These are phyloP conservation scores for Wickerhamomyces queroliae DNA, from an alignment of 805 yeast genomes.

Conservation along the genomic window DNA sequence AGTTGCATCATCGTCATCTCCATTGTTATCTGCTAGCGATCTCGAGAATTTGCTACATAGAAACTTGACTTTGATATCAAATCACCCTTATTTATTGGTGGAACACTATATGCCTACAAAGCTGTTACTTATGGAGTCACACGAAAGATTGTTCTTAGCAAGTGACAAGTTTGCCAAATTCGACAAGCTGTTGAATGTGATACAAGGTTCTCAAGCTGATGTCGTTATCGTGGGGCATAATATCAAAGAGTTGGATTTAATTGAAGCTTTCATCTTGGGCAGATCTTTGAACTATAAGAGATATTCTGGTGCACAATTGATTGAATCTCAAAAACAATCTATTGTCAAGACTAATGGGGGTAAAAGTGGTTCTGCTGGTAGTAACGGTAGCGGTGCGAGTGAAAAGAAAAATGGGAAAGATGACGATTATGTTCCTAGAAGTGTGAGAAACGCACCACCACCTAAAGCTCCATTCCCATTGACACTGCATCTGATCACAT, in stretches of 20 bases:
- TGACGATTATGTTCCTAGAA: constrained; percentile 15
- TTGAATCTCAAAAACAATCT: constrained; percentile 28
- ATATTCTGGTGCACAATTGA: constrained; percentile 58
- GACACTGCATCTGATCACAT: constrained; percentile 36
- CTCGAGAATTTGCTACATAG: constrained; percentile 37
- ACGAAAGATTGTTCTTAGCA: constrained; percentile 42
- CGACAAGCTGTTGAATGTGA: constrained; percentile 33
- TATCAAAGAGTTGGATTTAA: constrained; percentile 66
- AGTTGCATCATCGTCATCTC: constrained; percentile 1
- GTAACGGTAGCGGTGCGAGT: constrained; percentile 18
- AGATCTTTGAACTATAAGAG: constrained; percentile 59
- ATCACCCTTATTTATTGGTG: constrained; percentile 67
- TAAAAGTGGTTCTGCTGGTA: constrained; percentile 1
- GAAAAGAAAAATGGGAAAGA: constrained; percentile 21
- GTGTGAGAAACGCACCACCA: constrained; percentile 6
- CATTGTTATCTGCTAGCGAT: constrained; percentile 19
- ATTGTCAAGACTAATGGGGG: constrained; percentile 1
- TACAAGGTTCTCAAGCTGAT: constrained; percentile 19
- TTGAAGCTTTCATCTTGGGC: constrained; percentile 78
- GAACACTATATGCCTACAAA: constrained; percentile 76
- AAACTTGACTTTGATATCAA: constrained; percentile 44
- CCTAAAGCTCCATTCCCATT: constrained; percentile 14
- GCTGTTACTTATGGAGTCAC: constrained; percentile 59
- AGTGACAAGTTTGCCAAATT: constrained; percentile 57
- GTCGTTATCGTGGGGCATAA: constrained; percentile 50